Percentiles rank a stretch among this genome's conserved stretches.
These are phyloP conservation scores for Talaromyces trachyspermus DNA, from an alignment of 495 filamentous ascomycete species.

Conservation along the genomic window DNA sequence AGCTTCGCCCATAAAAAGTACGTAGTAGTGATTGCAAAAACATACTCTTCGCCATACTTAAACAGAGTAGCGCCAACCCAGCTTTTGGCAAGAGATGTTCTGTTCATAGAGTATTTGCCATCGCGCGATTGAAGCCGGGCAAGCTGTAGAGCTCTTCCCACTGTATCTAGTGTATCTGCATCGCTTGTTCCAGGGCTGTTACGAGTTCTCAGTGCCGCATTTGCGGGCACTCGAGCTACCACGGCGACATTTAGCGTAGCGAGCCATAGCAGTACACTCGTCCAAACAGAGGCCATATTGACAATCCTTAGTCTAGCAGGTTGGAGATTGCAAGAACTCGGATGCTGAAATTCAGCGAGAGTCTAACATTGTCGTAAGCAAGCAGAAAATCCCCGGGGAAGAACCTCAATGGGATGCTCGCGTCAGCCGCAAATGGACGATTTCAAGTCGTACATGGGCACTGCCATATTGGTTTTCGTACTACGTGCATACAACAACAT, in stretches of 20 bases:
- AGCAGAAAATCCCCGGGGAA: background rate
- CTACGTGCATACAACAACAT: background rate
- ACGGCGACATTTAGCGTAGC: background rate
- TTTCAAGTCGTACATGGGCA: background rate
- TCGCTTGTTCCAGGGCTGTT: conserved; percentile 12
- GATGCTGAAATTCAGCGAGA: background rate
- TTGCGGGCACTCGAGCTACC: background rate
- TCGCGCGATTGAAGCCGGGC: conserved; percentile 11
- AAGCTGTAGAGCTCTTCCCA: conserved; percentile 10
- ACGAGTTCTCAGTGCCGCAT: conserved; percentile 11
- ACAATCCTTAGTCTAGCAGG: background rate
- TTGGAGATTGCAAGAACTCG: background rate
- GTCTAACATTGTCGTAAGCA: background rate
- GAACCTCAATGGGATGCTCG: background rate
- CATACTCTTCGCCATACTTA: conserved; percentile 4
- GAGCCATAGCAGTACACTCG: conserved; percentile 1
- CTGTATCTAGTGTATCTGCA: conserved; percentile 11
- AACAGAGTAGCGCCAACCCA: conserved; percentile 31
- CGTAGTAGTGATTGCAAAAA: background rate
- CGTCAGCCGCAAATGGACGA: background rate
- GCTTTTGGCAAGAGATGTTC: conserved; percentile 29
- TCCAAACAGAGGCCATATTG: background rate
- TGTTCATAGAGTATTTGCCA: conserved; percentile 22
- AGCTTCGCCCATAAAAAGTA: background rate
- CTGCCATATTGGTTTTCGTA: background rate